Evolutionary conservation across 192 early-diverging fungal species (phyloP).

Genomic region (Umbelopsis sp.): DNA sequence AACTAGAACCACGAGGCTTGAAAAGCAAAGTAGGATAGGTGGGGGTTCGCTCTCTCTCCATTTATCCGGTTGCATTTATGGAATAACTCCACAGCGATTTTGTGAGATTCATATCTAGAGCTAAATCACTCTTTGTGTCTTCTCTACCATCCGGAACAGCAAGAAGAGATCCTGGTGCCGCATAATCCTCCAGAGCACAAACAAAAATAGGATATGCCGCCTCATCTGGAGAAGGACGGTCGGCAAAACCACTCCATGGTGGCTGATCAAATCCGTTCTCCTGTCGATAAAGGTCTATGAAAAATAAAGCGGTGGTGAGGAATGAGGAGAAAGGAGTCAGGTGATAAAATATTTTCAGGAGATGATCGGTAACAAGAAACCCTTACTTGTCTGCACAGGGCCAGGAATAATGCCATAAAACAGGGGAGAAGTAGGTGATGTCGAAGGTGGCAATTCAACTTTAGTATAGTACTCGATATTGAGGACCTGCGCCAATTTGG

Average conservation of each 20-base stretch:
- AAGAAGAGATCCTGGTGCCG: background rate
- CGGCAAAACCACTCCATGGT: conserved; percentile 4
- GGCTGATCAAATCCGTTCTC: conserved; percentile 1
- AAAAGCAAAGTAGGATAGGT: too few relatives aligned
- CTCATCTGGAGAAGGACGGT: background rate
- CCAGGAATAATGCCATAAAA: conserved; percentile 4
- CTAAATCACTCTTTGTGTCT: background rate
- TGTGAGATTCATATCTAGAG: background rate
- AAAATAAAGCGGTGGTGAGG: background rate
- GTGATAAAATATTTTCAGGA: background rate
- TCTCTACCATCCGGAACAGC: conserved; percentile 12
- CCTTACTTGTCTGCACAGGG: conserved; percentile 11
- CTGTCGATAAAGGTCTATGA: background rate
- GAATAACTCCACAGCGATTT: background rate
- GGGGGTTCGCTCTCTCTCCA: background rate
- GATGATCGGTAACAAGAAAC: background rate
- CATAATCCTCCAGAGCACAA: background rate
- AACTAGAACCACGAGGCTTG: too few relatives aligned
- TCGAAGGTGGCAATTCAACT: background rate
- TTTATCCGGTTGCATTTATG: background rate
- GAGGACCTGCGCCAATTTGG: background rate
- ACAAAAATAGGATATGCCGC: conserved; percentile 13
- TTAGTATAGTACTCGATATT: conserved; percentile 5
- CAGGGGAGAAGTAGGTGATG: background rate
- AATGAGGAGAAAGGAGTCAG: background rate